A percentile compares a stretch with the other conserved stretches of the same genome.
phyloP scores from a whole-genome alignment of 805 yeast species.

The Hyphopichia homilentoma region DNA sequence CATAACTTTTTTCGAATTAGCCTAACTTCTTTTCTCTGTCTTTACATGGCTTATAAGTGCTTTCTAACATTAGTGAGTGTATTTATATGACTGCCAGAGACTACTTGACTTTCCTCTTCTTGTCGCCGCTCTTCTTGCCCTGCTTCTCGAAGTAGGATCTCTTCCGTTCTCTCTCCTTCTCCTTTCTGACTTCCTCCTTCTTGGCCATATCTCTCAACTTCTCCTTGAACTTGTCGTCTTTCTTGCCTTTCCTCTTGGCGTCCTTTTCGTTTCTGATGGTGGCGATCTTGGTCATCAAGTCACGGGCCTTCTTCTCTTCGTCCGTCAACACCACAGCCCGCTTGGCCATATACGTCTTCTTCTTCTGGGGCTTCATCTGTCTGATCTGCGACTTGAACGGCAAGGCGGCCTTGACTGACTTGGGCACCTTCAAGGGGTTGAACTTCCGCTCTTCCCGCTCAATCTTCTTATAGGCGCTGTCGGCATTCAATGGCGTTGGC shows the following conservation, averaged over 20 bases:
- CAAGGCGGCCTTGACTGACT: constrained; percentile 63
- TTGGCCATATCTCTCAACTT: constrained; percentile 74
- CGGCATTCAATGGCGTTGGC: constrained; percentile 55
- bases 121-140: constrained; percentile 52
- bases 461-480: constrained; percentile 59
- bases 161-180: constrained; percentile 79
- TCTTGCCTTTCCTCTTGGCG: constrained; percentile 66
- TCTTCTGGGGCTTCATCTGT: constrained; percentile 82
- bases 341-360: constrained; percentile 74
- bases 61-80: too few species aligned
- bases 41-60: too few species aligned
- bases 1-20: too few species aligned
- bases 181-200: constrained; percentile 62
- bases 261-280: constrained; percentile 87
- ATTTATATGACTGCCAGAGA: too few species aligned
- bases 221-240: constrained; percentile 70
- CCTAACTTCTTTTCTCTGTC: too few species aligned
- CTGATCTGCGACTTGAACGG: constrained; percentile 93
- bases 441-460: constrained; percentile 83
- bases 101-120: not conserved
- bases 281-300: constrained; percentile 79
- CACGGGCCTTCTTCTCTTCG: constrained; percentile 90
- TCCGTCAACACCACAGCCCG: constrained; percentile 93
- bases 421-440: constrained; percentile 86
- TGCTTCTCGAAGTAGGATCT: constrained; percentile 77